Base-by-base conservation (phyloP, 768 basidiomycete species). In the Trametes villosa region DNA sequence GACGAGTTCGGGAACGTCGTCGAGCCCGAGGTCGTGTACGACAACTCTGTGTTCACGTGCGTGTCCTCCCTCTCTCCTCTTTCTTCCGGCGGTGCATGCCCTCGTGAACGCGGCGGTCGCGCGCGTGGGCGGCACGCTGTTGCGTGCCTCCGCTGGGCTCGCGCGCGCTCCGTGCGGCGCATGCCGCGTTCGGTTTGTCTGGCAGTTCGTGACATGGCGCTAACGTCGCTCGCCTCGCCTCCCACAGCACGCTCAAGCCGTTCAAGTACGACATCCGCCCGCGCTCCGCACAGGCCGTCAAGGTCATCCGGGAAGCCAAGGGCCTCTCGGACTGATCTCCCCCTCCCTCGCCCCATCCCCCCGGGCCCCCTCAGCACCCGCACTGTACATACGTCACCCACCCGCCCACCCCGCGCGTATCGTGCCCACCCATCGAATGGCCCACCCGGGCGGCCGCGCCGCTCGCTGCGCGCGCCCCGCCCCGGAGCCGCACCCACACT, bases 41-140 rank as follows among this genome's bases (percentile, higher is more conserved):
- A 87, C 33, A 87, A 88, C 69, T 70, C 84, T n/a, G 78, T 88
- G 45, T 87, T 88, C 75, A 81, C 86, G 84, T 85, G 44, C 47
- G 81, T 63, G 24, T 44, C 26, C 56, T 27, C 44, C 47, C n/a
- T 64, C 48, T 18, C 53, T 63, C n/a, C 31, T 7, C 24, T 29
- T 30, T 20, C 6, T 55, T 24, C 30, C 22, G 36, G n/a, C n/a
- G n/a, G n/a, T n/a, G n/a, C n/a, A n/a, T n/a, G n/a, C n/a, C n/a
- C n/a, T n/a, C n/a, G n/a, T n/a, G n/a, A n/a, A n/a, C n/a, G n/a
- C n/a, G n/a, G n/a, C n/a, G 33, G 33, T 34, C 33, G 9, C 41
- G 18, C 22, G 41, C 22, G 18, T 22, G 41, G 9, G 18, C 18
- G 41, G 42, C 42, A 18, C 42, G 22, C 22, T 44, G 42, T n/a